Base-by-base conservation (phyloP, 2,329 filamentous ascomycete species). In the Alternaria solani region DNA sequence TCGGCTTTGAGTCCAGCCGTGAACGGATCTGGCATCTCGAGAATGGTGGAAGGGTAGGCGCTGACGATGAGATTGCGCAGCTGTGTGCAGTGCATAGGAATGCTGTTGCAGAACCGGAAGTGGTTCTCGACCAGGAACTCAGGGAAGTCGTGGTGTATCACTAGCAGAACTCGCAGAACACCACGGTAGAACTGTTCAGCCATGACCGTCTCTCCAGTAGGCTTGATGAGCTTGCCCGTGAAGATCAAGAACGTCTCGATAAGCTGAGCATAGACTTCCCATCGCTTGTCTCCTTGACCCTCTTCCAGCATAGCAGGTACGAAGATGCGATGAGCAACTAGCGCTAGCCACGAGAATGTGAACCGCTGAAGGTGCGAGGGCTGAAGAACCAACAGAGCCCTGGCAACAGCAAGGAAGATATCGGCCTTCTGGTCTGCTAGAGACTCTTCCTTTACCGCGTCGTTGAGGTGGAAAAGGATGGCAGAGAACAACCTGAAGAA, bases 41-140 rank as follows among this genome's bases (percentile, higher is more conserved):
- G 84, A 69, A 87, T 89, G 20, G 86, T 87, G 5, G 86, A 86
- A 25, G 91, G 92, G 63, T 89, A 91, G 7, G 94, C 93, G 63
- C 91, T 91, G 63, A 98, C 85, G 54, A 99, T 88, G 55, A 97
- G 84, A 73, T 98, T 97, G 66, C 94, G 88, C 53, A 97, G 84
- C 78, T 98, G 95, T 16, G 90, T 89, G 79, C 92, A 95, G 72
- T 95, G 91, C 51, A 89, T 87, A 1, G 94, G 92, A 59, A 98
- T 90, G 72, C 88, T 88, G 69, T 91, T 89, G 80, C 90, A 93
- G 53, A 99, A 87, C 67, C 88, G 87, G 67, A 92, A 88, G 74
- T 96, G 92, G 76, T 96, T 93, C 69, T 94, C 92, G 6, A 92
- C 91, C 42, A 99, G 81, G 78, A 97, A 99, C 57, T 97, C 93